Evolutionary conservation across 225 moss, liverwort and hornwort genomes (phyloP), one percentile per base, ranked within the genome.

Genomic region (Lunularia cruciata): DNA sequence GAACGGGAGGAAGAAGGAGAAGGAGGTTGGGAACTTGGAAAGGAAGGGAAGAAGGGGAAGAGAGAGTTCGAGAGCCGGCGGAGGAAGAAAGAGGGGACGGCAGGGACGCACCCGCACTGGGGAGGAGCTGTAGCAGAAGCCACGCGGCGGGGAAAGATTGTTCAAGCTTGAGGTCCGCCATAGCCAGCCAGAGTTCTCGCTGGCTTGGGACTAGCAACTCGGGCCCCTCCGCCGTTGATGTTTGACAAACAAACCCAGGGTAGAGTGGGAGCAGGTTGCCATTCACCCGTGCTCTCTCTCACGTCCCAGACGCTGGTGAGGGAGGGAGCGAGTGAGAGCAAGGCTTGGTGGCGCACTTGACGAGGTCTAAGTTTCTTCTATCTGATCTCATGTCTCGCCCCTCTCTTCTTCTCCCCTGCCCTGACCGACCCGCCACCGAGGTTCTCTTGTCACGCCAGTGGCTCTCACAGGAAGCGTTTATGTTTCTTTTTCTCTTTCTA

Each of bases 141-240:
- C 56, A 57, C 56, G 56, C 56, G 56, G 56, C 56, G 56, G 56
- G 56, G 30, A 32, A 11, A 57, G 56, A 26, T 33, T 33, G 56
- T 32, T 48, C 48, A 48, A 48, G 20, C 3, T 48, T n/a, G 57
- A 26, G 63, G 63, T 63, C 63, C 63, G 63, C 63, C 63, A 63
- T 63, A 63, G 63, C 62, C 26, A 40, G 62, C 42, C 20, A 13
- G 62, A 10, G 4, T 40, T 33, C 40, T 40, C 40, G n/a, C n/a
- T n/a, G n/a, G n/a, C n/a, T 13, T 40, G 40, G 7, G 7, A 5
- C 40, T 5, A 5, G 7, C 40, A 40, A 16, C 3, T 16, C 43
- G 16, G 43, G 8, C 48, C 48, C 48, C 11, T 49, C 48, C 48
- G 19, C 19, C 48, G 19, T 19, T 49, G 48, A 7, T 49, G 19